These are phyloP conservation scores for Epichloe typhina DNA, from an alignment of 2,329 filamentous ascomycete species.

Conservation along the genomic window DNA sequence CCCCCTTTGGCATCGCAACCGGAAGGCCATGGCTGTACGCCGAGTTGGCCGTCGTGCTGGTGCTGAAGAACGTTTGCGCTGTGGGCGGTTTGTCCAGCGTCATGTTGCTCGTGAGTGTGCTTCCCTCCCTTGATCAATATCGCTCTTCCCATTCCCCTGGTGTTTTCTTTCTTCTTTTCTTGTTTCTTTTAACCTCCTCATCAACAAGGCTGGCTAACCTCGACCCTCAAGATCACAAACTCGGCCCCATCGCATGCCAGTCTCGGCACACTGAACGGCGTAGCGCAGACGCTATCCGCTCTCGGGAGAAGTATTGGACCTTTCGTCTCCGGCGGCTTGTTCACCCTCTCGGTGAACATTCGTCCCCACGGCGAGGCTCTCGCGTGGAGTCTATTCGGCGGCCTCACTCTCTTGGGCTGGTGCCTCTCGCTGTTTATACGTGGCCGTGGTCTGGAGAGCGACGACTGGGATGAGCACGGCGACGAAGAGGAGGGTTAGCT, in stretches of 20 bases:
- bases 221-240: conserved; percentile 63
- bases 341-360: conserved; percentile 62
- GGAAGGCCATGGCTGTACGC: conserved; percentile 61
- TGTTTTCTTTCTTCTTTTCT: too few species aligned
- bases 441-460: conserved; percentile 47
- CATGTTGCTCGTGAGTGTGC: conserved; percentile 59
- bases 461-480: conserved; percentile 29
- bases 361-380: conserved; percentile 71
- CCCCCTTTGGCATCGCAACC: conserved; percentile 39
- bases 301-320: conserved; percentile 81
- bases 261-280: conserved; percentile 79
- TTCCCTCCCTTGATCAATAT: neutral
- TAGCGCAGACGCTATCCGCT: conserved; percentile 87
- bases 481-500: neutral
- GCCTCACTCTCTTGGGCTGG: conserved; percentile 70
- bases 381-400: conserved; percentile 79
- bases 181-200: too few species aligned
- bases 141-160: neutral
- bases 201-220: neutral
- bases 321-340: conserved; percentile 76
- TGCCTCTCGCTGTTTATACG: conserved; percentile 65
- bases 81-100: conserved; percentile 86
- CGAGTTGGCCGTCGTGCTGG: conserved; percentile 67
- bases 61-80: conserved; percentile 81
- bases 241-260: conserved; percentile 76